These are phyloP conservation scores for Annona cherimola DNA, from an alignment of 164 flowering plant species.

Conservation along the genomic window DNA sequence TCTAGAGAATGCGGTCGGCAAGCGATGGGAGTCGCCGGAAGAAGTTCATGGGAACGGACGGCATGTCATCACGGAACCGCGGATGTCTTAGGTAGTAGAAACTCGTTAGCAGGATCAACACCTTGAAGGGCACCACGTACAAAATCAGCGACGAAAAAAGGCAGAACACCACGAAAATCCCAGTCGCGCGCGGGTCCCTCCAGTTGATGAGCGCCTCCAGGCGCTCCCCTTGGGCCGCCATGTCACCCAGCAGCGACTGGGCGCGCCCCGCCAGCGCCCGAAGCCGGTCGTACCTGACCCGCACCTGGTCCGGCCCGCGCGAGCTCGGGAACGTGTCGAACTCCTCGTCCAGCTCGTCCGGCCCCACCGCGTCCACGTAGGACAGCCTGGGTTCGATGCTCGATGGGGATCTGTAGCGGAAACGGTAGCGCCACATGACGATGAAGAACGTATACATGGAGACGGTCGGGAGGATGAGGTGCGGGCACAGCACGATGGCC, in stretches of 20 bases:
- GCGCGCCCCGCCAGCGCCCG: constrained; percentile 79
- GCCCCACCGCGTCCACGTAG: constrained; percentile 52
- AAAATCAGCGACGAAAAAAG: constrained; percentile 55
- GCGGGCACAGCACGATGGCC: constrained; percentile 60
- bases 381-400: constrained; percentile 65
- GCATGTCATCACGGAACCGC: constrained; percentile 81
- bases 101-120: constrained; percentile 44
- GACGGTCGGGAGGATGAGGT: constrained; percentile 62
- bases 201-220: constrained; percentile 77
- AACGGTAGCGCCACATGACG: constrained; percentile 40
- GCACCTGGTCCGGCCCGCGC: constrained; percentile 48
- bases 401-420: constrained; percentile 34
- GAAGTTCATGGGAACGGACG: constrained; percentile 66
- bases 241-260: constrained; percentile 76
- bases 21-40: constrained; percentile 83
- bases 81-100: constrained; percentile 90
- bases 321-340: constrained; percentile 73
- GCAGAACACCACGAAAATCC: constrained; percentile 70
- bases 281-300: constrained; percentile 72
- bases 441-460: constrained; percentile 78
- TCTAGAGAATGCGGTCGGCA: constrained; percentile 64
- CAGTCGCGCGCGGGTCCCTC: constrained; percentile 94
- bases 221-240: constrained; percentile 90
- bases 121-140: constrained; percentile 70
- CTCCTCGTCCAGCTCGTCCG: constrained; percentile 90